A percentile compares a stretch with the other conserved stretches of the same genome.
Evolutionary conservation across 345 rosid species (phyloP).

Genomic region (Xanthoceras sorbifolium): DNA sequence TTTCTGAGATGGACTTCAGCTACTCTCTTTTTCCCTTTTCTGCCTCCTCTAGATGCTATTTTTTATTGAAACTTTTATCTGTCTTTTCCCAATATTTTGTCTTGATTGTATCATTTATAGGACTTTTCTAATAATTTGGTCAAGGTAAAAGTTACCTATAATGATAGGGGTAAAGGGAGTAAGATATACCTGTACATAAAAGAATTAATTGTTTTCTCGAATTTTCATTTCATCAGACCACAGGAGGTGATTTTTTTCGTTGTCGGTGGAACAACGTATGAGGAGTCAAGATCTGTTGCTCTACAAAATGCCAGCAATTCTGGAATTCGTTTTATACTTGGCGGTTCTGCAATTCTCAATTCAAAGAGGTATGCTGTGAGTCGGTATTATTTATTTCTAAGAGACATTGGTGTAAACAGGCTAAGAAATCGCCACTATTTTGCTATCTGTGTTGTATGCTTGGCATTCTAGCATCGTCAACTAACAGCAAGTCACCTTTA

Average conservation of each 20-base stretch:
- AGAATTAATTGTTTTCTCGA: neutral
- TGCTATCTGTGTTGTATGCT: neutral
- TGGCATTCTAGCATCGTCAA: neutral
- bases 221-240: slow-evolving; percentile 55
- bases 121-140: neutral
- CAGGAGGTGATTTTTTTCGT: slow-evolving; percentile 89
- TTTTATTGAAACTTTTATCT: neutral
- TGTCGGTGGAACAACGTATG: slow-evolving; percentile 98
- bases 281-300: slow-evolving; percentile 87
- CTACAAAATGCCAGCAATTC: slow-evolving; percentile 73
- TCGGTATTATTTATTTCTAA: neutral
- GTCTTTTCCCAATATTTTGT: neutral
- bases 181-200: neutral
- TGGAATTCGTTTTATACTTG: slow-evolving; percentile 87
- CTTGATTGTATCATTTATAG: neutral
- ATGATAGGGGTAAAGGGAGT: neutral
- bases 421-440: neutral
- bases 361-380: slow-evolving; percentile 68
- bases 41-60: neutral
- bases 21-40: neutral
- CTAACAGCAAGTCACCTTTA: neutral
- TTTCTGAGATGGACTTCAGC: neutral
- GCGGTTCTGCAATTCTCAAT: slow-evolving; percentile 77
- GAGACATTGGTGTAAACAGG: neutral
- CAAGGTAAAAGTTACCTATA: neutral